Percentiles rank a stretch among this genome's conserved stretches.
These are phyloP conservation scores for Mrakia frigida DNA, from an alignment of 768 basidiomycete species.

Conservation along the genomic window DNA sequence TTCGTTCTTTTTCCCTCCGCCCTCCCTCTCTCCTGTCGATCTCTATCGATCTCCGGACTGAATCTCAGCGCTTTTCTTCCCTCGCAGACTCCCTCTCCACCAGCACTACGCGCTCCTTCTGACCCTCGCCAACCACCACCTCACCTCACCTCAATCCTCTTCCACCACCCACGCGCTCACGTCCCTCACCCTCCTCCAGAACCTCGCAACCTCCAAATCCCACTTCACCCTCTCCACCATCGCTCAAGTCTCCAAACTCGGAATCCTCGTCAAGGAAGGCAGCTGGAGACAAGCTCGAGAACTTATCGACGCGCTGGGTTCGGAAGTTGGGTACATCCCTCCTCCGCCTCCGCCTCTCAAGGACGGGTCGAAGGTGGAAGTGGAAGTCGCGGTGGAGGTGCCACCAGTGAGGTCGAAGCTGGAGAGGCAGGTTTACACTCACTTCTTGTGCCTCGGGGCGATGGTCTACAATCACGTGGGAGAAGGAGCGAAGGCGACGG, in stretches of 20 bases:
- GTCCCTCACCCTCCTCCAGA: neutral
- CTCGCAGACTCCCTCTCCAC: neutral
- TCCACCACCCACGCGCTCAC: neutral
- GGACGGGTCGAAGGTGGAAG: neutral
- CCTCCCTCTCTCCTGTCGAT: too few relatives aligned
- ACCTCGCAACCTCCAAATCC: neutral
- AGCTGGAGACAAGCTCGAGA: slow-evolving; percentile 12
- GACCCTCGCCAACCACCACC: slow-evolving; percentile 4
- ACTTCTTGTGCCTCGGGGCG: slow-evolving; percentile 14
- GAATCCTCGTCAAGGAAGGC: neutral
- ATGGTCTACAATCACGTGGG: slow-evolving; percentile 24
- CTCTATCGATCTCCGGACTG: too few relatives aligned
- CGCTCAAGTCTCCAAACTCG: slow-evolving; percentile 2
- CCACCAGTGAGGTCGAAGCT: neutral
- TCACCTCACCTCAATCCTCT: neutral
- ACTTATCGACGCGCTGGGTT: neutral
- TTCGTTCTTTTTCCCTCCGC: neutral
- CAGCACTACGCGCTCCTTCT: slow-evolving; percentile 16
- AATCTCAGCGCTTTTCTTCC: neutral
- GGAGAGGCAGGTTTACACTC: slow-evolving; percentile 12
- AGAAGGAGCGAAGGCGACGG: neutral
- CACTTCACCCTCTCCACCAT: neutral
- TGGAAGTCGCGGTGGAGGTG: neutral
- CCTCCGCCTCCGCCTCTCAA: neutral
- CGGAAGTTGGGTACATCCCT: neutral